phyloP scores from a whole-genome alignment of 768 basidiomycete species.

The Amanita pallidorosea region DNA sequence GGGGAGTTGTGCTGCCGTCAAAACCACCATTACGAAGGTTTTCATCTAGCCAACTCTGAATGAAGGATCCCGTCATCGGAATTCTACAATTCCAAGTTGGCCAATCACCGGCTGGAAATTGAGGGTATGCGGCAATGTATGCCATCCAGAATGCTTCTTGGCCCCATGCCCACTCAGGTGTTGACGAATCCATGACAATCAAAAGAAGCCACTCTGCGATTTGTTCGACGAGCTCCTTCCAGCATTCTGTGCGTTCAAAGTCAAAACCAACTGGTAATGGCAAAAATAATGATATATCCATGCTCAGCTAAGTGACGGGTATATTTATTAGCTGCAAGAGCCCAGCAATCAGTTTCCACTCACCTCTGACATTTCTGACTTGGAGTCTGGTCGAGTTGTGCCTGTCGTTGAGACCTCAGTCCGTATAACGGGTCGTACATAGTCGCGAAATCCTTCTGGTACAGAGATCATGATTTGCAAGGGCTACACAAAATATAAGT shows the following conservation, averaged over 20 bases:
- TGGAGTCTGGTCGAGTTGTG: neutral
- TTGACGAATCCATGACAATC: no score
- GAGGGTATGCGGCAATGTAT: slow-evolving; percentile 4
- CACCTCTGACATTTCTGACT: neutral
- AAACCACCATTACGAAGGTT: neutral
- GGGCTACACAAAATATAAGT: neutral
- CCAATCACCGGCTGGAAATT: slow-evolving; percentile 8
- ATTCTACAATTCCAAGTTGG: slow-evolving; percentile 4
- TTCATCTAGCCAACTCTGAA: slow-evolving; percentile 3
- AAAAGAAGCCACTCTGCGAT: neutral
- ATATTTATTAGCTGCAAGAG: neutral
- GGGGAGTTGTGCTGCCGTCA: neutral
- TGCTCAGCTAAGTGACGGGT: neutral
- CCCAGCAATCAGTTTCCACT: neutral
- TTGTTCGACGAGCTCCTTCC: slow-evolving; percentile 4
- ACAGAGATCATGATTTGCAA: neutral
- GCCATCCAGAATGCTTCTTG: no score
- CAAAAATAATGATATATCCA: slow-evolving; percentile 3
- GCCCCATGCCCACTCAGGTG: no score
- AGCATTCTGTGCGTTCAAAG: neutral
- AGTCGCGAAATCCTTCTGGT: neutral
- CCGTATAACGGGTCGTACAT: neutral
- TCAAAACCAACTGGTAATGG: slow-evolving; percentile 6
- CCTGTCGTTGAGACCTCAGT: neutral
- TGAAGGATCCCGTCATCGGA: slow-evolving; percentile 5